Percentiles rank a stretch among this genome's conserved stretches.
Conservation (phyloP, 1,139 yeast genomes). For the Geotrichum phurueaensis region DNA sequence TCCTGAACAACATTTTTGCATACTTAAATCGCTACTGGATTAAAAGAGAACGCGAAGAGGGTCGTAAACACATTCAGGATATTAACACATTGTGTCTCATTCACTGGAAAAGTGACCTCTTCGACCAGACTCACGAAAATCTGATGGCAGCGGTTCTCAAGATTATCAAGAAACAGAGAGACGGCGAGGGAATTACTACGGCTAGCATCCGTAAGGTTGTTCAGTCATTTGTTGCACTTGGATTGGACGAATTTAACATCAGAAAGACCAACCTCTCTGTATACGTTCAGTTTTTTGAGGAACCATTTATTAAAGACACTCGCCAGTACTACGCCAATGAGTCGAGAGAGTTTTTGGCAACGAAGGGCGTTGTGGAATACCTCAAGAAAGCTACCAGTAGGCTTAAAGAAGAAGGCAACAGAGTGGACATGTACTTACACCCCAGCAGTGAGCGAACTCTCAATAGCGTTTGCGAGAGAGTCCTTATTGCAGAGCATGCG, state of each 20-base stretch:
- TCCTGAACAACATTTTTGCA: conserved; percentile 87
- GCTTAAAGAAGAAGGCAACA: conserved; percentile 71
- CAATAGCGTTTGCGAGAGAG: conserved; percentile 67
- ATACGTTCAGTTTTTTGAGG: conserved; percentile 75
- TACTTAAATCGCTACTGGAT: conserved; percentile 98
- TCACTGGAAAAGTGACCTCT: conserved; percentile 84
- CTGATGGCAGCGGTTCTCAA: conserved; percentile 68
- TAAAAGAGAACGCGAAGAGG: conserved; percentile 90
- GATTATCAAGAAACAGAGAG: conserved; percentile 71
- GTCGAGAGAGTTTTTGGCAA: conserved; percentile 57
- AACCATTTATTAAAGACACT: conserved; percentile 67
- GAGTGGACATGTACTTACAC: conserved; percentile 75
- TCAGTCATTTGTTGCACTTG: conserved; percentile 62
- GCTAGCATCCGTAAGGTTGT: conserved; percentile 67
- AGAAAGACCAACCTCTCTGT: conserved; percentile 79
- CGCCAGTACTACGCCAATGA: conserved; percentile 66
- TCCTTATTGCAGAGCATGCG: conserved; percentile 74
- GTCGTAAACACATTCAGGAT: conserved; percentile 85
- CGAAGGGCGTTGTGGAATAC: conserved; percentile 84
- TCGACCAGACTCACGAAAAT: conserved; percentile 53
- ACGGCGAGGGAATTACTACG: conserved; percentile 69
- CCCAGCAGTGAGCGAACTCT: conserved; percentile 78
- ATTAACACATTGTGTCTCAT: conserved; percentile 81
- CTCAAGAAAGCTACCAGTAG: conserved; percentile 80
- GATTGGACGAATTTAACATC: conserved; percentile 51